A percentile compares a stretch with the other conserved stretches of the same genome.
Evolutionary conservation across 805 yeast species (phyloP).

Genomic region (Saccharomycopsis babjevae): DNA sequence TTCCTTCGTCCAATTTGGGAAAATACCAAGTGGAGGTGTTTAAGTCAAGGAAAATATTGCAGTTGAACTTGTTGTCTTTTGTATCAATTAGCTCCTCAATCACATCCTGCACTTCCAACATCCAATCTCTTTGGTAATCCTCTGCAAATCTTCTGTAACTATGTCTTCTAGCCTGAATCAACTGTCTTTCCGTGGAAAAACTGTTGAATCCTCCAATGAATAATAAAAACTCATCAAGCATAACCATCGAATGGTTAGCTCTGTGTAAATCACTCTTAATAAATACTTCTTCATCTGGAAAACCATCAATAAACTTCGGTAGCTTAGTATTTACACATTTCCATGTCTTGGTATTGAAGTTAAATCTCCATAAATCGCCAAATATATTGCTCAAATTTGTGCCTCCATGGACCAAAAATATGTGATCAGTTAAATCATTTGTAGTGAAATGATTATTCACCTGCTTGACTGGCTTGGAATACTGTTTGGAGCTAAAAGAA

Average conservation of each 20-base stretch:
- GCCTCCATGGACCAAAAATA: slow-evolving; percentile 16
- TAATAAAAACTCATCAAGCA: slow-evolving; percentile 8
- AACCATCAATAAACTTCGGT: not conserved
- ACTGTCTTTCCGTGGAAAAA: not conserved
- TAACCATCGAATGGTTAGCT: slow-evolving; percentile 9
- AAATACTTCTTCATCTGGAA: not conserved
- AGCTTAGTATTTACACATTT: not conserved
- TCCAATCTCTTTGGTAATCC: slow-evolving; percentile 2
- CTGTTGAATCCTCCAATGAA: slow-evolving; percentile 5
- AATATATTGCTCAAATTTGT: slow-evolving; percentile 8
- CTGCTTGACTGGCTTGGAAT: not conserved
- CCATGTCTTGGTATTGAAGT: slow-evolving; percentile 9
- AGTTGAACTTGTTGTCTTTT: not conserved
- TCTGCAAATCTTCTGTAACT: not conserved
- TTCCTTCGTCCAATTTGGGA: slow-evolving; percentile 1
- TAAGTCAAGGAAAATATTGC: slow-evolving; percentile 10
- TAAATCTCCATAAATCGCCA: slow-evolving; percentile 16
- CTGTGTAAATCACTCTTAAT: slow-evolving; percentile 5
- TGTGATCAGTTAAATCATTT: not conserved
- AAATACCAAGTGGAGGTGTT: slow-evolving; percentile 3
- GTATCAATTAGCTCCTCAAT: not conserved
- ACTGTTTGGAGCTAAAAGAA: not conserved
- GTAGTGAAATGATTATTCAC: not conserved
- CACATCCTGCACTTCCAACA: slow-evolving; percentile 4
- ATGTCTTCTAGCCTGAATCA: slow-evolving; percentile 1